These are phyloP conservation scores for Penicillium soppii DNA, from an alignment of 495 filamentous ascomycete species.

Conservation along the genomic window DNA sequence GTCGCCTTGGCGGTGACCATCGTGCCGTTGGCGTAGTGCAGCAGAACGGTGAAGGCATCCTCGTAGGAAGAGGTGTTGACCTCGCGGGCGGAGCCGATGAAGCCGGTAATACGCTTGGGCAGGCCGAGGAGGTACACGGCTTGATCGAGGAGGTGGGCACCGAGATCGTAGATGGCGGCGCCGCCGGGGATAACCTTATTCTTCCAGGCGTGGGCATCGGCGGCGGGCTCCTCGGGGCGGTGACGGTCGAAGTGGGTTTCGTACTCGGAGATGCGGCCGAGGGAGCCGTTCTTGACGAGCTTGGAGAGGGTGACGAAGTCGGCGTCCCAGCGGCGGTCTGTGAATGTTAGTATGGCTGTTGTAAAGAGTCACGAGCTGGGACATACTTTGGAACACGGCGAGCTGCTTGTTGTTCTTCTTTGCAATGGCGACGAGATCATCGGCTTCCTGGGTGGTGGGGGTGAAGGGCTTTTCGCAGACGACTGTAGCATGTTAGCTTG, in stretches of 20 bases:
- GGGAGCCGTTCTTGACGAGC: conserved; percentile 52
- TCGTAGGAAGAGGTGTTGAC: conserved; percentile 57
- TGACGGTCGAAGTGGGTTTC: conserved; percentile 86
- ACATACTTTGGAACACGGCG: conserved; percentile 78
- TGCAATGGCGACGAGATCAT: conserved; percentile 65
- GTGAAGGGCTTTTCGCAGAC: conserved; percentile 91
- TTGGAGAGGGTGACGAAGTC: conserved; percentile 77
- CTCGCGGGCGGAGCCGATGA: conserved; percentile 64
- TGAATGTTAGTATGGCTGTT: not conserved
- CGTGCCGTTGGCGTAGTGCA: conserved; percentile 61
- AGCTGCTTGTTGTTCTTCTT: conserved; percentile 59
- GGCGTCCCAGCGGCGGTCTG: conserved; percentile 77
- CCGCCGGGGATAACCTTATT: conserved; percentile 64
- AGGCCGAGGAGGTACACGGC: conserved; percentile 74
- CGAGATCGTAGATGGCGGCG: conserved; percentile 78
- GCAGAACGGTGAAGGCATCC: conserved; percentile 66
- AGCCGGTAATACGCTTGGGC: conserved; percentile 66
- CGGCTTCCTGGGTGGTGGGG: conserved; percentile 67
- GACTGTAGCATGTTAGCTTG: conserved; percentile 31
- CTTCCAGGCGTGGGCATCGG: conserved; percentile 64
- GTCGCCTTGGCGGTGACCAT: conserved; percentile 67
- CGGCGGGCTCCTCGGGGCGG: conserved; percentile 53
- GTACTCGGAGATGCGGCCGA: conserved; percentile 73
- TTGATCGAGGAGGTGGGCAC: conserved; percentile 83
- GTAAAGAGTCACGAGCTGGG: not conserved